Evolutionary conservation across 306 rosid species (phyloP), one percentile per base, ranked within the genome.

Genomic region (Astragalus glycyphyllos): DNA sequence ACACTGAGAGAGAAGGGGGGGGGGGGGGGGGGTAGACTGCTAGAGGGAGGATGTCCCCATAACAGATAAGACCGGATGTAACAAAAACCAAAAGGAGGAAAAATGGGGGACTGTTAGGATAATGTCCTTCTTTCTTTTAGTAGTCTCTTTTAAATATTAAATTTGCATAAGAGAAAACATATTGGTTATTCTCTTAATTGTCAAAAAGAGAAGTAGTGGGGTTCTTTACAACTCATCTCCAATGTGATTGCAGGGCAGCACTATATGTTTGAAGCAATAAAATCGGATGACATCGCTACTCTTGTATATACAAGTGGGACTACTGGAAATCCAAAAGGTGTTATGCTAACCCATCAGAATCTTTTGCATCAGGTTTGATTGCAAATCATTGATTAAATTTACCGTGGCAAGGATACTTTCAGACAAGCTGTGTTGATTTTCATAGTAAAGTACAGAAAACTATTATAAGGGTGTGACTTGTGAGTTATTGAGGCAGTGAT

Each of bases 261-360:
- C 37, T 80, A 85, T 56, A 14, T 40, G 23, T 76, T 84, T 71
- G 95, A 94, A 82, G 86, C 90, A 76, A 94, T 94, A 14, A 73
- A 76, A 80, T 68, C 81, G 68, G 87, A 90, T 75, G 97, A 94
- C 77, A 68, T 89, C 42, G 98, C 98, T 77, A 86, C 98, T 38
- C 88, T 94, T 68, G 70, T 90, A 13, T 94, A 94, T 83, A 90
- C 98, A 51, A 94, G 98, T 79, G 97, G 97, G 76, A 89, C 98
- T 71, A 88, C 98, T 9, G 98, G 97, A 68, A 90, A 90, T 76
- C 95, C 98, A 0, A 90, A 90, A 77, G 98, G 96, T 47, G 98
- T 94, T 82, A 86, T 87, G 95, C 92, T 94, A 60, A 87, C 97
- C 8, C 98, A 94, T 77, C 81, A 49, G 70, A 94, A 94, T 85